Evolutionary conservation across 805 yeast species (phyloP), one percentile per base, ranked within the genome.

Genomic region (Saturnispora ahearnii): DNA sequence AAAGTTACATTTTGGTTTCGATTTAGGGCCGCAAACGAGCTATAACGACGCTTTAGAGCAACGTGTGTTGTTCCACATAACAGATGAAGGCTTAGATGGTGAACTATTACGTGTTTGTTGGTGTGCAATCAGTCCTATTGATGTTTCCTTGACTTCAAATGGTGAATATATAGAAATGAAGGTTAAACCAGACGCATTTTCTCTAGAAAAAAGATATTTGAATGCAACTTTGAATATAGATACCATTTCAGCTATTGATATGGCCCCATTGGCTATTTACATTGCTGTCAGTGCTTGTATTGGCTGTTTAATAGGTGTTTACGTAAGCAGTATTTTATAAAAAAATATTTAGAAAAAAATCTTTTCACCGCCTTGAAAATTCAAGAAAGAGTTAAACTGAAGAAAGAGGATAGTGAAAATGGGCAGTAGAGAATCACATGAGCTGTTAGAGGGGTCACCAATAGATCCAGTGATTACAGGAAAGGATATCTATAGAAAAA

Each of bases 41-140:
- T 18, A 33, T 15, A 12, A 21, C 6, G 26, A 37, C 13, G 9
- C 12, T 8, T n/a, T 22, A 18, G 34, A 41, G n/a, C 32, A 41
- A 13, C 15, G 28, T 12, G 10, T 30, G 8, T 12, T 30, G 37
- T 42, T 42, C n/a, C 24, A 21, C n/a, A 18, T 42, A 3, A 10
- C n/a, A 6, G 34, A 42, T 18, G 26, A 15, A 9, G 15, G 33
- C 29, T n/a, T 42, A 11, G 15, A 42, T 18, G 37, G 37, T 21
- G 7, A 33, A 10, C 15, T 34, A 12, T 29, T 47, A 13, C 45
- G 48, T 5, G 52, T 59, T 5, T 57, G 62, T 48, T 62, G 65
- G 65, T 42, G 57, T 32, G 64, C 66, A 2, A 54, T 60, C 3
- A 53, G 58, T 37, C 66, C 66, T 8, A 46, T 62, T 33, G 46